Base-by-base conservation (phyloP, 2,329 filamentous ascomycete species). In the Elsinoe fawcettii region DNA sequence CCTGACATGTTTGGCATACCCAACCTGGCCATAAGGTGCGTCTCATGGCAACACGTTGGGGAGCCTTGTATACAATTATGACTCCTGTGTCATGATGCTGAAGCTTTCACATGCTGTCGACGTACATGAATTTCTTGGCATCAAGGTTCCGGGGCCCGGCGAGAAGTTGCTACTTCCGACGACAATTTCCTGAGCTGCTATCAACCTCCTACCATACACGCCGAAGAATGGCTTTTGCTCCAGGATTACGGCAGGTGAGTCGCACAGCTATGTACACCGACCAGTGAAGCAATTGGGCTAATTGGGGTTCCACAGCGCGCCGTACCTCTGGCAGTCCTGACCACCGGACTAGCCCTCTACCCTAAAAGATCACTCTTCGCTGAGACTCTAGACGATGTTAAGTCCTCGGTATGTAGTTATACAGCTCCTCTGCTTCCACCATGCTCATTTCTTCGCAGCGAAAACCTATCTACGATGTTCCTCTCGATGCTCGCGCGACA, bases 391-490 rank as follows among this genome's bases (percentile, higher is more conserved):
- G 39, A 60, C 60, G 66, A 53, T 60, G 62, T 56, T 58, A 60
- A 44, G 64, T 68, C 57, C 64, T 67, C 64, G 22, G 65, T 57
- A 30, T 30, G 36, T 37, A 41, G 7, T 12, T 3, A 36, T 39
- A 53, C 69, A 68, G 37, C 9, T n/a, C 41, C 25, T 7, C 1
- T 11, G 16, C 2, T 16, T n/a, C n/a, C n/a, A n/a, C n/a, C n/a
- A n/a, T n/a, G 9, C 46, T 8, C 27, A 34, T 6, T 6, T 16
- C n/a, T 41, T 56, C 3, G 49, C 12, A 3, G 65, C 75, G 75
- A 63, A 76, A 77, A 65, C 86, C 89, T 63, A 93, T 95, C 74
- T 95, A 95, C 80, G 88, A 92, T 73, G 80, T 85, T 69, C 74
- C 77, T 69, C 80, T 85, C 70, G 67, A 72, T 59, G 67, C 74